phyloP scores from a whole-genome alignment of 352 stramenopile species.

The Aphanomyces cochlioides region DNA sequence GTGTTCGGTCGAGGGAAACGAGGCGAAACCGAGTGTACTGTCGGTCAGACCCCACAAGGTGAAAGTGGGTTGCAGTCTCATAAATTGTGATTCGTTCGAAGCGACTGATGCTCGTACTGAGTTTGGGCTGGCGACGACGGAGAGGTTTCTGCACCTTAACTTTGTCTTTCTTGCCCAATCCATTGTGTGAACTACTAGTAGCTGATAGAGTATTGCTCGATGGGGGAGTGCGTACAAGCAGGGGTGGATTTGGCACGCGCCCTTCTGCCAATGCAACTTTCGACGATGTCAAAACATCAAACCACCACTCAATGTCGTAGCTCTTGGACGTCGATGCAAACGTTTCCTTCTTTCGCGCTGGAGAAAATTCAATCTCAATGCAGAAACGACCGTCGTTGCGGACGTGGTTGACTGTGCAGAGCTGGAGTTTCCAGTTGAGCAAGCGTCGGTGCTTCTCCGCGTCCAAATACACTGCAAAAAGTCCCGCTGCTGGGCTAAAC shows the following conservation, averaged over 20 bases:
- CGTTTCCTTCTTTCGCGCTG: slow-evolving; percentile 63
- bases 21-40: slow-evolving; percentile 78
- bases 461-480: slow-evolving; percentile 67
- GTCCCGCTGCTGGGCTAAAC: slow-evolving; percentile 52
- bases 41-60: slow-evolving; percentile 80
- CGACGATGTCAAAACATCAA: slow-evolving; percentile 61
- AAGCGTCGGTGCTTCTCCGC: slow-evolving; percentile 43
- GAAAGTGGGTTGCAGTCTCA: slow-evolving; percentile 66
- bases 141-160: slow-evolving; percentile 37
- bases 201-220: not conserved
- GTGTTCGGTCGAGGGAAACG: slow-evolving; percentile 62
- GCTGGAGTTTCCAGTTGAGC: slow-evolving; percentile 48
- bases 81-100: slow-evolving; percentile 86
- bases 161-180: slow-evolving; percentile 25
- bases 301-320: slow-evolving; percentile 87
- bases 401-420: slow-evolving; percentile 76
- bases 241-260: slow-evolving; percentile 35
- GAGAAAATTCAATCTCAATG: slow-evolving; percentile 62
- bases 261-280: slow-evolving; percentile 58
- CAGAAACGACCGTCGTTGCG: slow-evolving; percentile 77
- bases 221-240: slow-evolving; percentile 30
- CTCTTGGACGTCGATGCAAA: slow-evolving; percentile 81
- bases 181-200: not conserved
- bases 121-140: slow-evolving; percentile 58
- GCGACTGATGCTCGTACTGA: slow-evolving; percentile 54